A percentile compares a stretch with the other conserved stretches of the same genome.
Evolutionary conservation across 176 grass and related monocot genomes (phyloP).

Genomic region (Eleusine indica): DNA sequence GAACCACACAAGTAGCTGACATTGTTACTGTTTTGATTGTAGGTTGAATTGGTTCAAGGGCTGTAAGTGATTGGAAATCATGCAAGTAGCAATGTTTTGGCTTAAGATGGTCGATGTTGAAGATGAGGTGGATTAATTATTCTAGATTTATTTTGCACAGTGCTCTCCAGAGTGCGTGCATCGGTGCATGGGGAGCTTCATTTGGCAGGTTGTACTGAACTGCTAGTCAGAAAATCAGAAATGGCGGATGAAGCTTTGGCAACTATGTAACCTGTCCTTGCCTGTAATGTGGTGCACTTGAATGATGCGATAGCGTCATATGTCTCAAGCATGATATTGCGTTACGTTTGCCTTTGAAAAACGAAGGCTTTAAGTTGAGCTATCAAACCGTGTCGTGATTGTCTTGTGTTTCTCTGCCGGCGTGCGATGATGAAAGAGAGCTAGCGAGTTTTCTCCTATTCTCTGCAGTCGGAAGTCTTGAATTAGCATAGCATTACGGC

Average conservation of each 20-base stretch:
- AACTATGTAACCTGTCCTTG: conserved; percentile 29
- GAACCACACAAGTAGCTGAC: background rate
- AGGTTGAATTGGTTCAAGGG: conserved; percentile 27
- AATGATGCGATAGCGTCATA: conserved; percentile 5
- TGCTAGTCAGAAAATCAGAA: conserved; percentile 10
- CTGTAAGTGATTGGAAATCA: conserved; percentile 7
- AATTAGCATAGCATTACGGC: too few species aligned
- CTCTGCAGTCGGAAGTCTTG: too few species aligned
- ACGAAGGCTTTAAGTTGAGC: background rate
- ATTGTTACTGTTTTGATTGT: conserved; percentile 14
- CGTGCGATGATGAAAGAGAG: background rate
- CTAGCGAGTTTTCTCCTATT: background rate
- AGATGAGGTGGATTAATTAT: conserved; percentile 46
- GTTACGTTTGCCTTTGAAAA: background rate
- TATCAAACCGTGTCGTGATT: background rate
- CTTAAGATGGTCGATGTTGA: conserved; percentile 21
- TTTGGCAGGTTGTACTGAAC: conserved; percentile 41
- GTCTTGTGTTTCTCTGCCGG: background rate
- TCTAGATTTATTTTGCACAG: conserved; percentile 57
- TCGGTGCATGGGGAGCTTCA: background rate
- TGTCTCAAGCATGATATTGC: background rate
- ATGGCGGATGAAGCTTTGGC: conserved; percentile 45
- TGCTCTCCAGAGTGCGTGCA: conserved; percentile 10
- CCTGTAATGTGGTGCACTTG: conserved; percentile 29
- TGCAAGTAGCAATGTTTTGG: conserved; percentile 28